Evolutionary conservation across 1,284 basidiomycete species (phyloP), one percentile per base, ranked within the genome.

Genomic region (Cutaneotrichosporon sp.): DNA sequence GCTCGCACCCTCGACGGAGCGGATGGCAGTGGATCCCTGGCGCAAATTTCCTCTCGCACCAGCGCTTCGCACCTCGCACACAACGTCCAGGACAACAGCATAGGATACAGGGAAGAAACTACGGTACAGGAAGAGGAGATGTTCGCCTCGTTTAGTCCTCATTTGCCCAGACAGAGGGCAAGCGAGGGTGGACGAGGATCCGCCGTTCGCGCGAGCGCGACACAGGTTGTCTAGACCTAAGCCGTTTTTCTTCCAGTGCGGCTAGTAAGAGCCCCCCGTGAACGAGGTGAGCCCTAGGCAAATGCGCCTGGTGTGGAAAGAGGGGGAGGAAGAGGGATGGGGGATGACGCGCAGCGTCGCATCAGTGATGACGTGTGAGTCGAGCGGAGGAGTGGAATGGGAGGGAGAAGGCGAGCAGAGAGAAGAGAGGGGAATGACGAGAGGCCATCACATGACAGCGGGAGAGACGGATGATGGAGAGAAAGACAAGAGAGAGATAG

Each of bases 201-300:
- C 64, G 64, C 64, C 64, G 64, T 38, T 47, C 60, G 54, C n/a
- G 29, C 52, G 27, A 13, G 46, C 49, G 22, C 58, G 60, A 58
- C 58, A 65, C 64, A 65, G 64, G 64, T 62, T 65, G 64, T 65
- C 64, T 65, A 65, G 64, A 65, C 64, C 64, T 65, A 65, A 65
- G 38, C 42, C 64, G 64, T 47, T 62, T 10, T 47, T 65, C 60
- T 65, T 31, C 64, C 64, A 65, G 60, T 61, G 60, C 64, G 58
- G 31, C 60, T 65, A 65, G 64, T 65, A 65, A 65, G 64, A 51
- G 60, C 58, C 51, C 60, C 58, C 60, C 60, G 56, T 51, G 58
- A 60, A 50, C 46, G 56, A 59, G 64, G 64, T 60, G 59, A 22
- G 54, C 64, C 60, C 64, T 65, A 65, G 64, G 64, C 64, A 65